Percentiles rank a stretch among this genome's conserved stretches.
These are phyloP conservation scores for Exophiala dermatitidis DNA, from an alignment of 2,329 filamentous ascomycete genomes.

Conservation along the genomic window DNA sequence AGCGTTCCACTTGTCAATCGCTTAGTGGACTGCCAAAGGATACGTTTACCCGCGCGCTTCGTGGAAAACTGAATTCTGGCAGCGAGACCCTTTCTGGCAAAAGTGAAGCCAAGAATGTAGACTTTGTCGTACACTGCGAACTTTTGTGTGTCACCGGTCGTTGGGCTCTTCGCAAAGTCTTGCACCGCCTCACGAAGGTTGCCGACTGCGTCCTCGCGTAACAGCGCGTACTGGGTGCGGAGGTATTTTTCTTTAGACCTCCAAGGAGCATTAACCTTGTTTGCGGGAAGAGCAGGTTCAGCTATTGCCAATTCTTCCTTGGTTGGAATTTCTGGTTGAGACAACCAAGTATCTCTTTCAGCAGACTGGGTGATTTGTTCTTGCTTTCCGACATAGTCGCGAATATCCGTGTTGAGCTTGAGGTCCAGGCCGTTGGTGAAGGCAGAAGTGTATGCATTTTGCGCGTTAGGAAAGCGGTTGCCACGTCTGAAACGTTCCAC, in stretches of 20 bases:
- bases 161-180: conserved; percentile 47
- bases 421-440: conserved; percentile 8
- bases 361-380: conserved; percentile 31
- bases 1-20: conserved; percentile 49
- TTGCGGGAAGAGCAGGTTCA: conserved; percentile 41
- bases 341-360: conserved; percentile 31
- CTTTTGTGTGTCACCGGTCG: conserved; percentile 50
- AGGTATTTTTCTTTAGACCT: conserved; percentile 59
- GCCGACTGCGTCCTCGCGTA: conserved; percentile 66
- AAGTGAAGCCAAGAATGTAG: conserved; percentile 57
- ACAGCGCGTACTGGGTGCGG: conserved; percentile 63
- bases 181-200: conserved; percentile 61
- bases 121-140: conserved; percentile 66
- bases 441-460: neutral
- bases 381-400: conserved; percentile 25
- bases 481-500: conserved; percentile 21
- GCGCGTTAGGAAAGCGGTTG: conserved; percentile 3
- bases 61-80: conserved; percentile 65
- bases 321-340: conserved; percentile 37
- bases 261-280: conserved; percentile 53
- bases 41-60: conserved; percentile 55
- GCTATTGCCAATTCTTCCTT: conserved; percentile 33
- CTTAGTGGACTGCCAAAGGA: conserved; percentile 61
- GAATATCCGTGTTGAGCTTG: conserved; percentile 22
- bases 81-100: conserved; percentile 56